Evolutionary conservation across 176 grass and related monocot species (phyloP), one percentile per base, ranked within the genome.

Genomic region (Oryza meridionalis): DNA sequence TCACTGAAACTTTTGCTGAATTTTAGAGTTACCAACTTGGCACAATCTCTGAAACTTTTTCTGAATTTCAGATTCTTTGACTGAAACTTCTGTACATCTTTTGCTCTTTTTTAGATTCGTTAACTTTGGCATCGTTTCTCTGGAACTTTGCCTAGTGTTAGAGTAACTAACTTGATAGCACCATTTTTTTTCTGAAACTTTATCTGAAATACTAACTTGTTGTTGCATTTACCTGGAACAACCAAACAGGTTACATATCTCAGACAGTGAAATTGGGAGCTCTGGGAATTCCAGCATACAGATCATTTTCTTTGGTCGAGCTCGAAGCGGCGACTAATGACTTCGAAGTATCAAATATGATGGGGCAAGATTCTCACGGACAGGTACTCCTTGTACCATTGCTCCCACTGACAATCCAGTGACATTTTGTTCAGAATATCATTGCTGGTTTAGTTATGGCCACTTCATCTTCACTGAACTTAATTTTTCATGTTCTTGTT

Each of bases 281-380:
- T 61, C 86, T 97, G 11, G 94, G 94, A 2, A 72, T 92, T 51
- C 87, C 90, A 13, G 69, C 86, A 13, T 97, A 97, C 86, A 87
- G 85, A 11, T 75, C 69, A 47, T 97, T 97, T 71, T 92, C 85
- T 7, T 35, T 97, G 86, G 92, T 94, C 11, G 94, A 97, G 85
- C 90, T 97, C 2, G 94, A 97, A 87, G 94, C 91, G 0, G 94
- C 86, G 0, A 94, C 94, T 22, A 92, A 83, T 75, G 80, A 92
- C 45, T 97, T 97, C 35, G 88, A 86, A 53, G 76, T 85, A 55
- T 91, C 95, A 9, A 82, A 84, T 11, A 68, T 93, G 38, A 65
- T 94, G 25, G 87, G 86, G 45, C 90, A 97, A 77, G 90, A 84
- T 67, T 89, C 90, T 77, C 89, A 87, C 33, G 90, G 90, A 25